phyloP scores from a whole-genome alignment of 495 filamentous ascomycete species.

The Oidiodendron maius region DNA sequence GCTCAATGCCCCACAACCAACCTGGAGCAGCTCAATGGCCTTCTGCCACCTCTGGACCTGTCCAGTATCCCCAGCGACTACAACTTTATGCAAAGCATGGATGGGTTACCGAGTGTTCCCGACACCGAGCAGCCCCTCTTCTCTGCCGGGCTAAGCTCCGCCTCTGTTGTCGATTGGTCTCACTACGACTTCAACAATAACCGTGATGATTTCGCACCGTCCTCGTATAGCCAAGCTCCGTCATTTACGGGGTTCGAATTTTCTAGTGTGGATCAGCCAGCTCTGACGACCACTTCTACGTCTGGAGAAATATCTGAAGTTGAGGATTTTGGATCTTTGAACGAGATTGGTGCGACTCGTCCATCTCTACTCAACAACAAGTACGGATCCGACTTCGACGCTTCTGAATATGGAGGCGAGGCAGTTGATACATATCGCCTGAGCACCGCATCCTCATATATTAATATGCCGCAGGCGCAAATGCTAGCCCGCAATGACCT shows the following conservation, averaged over 20 bases:
- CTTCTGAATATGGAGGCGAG: conserved; percentile 19
- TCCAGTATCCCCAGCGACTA: conserved; percentile 39
- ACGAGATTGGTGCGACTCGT: conserved; percentile 5
- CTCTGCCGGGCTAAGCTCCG: conserved; percentile 55
- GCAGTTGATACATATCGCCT: conserved; percentile 32
- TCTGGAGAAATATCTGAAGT: conserved; percentile 73
- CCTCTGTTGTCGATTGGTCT: conserved; percentile 70
- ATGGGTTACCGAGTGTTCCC: conserved; percentile 39
- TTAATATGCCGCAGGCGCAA: conserved; percentile 43
- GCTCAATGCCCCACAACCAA: conserved; percentile 46
- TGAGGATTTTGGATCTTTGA: conserved; percentile 43
- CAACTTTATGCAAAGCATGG: conserved; percentile 49
- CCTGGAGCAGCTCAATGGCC: conserved; percentile 53
- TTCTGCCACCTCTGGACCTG: conserved; percentile 61
- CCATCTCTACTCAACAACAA: conserved; percentile 14
- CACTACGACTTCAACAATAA: conserved; percentile 54
- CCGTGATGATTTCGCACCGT: conserved; percentile 47
- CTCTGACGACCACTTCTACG: conserved; percentile 57
- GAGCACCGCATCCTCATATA: conserved; percentile 50
- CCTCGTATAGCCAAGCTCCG: conserved; percentile 62
- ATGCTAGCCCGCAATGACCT: conserved; percentile 45
- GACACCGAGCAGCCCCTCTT: conserved; percentile 62
- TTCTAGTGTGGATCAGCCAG: conserved; percentile 44
- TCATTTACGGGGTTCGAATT: conserved; percentile 66
- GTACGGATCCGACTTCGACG: conserved; percentile 24